phyloP scores from a whole-genome alignment of 1,284 basidiomycete genomes.

The Trichosporon faecale region DNA sequence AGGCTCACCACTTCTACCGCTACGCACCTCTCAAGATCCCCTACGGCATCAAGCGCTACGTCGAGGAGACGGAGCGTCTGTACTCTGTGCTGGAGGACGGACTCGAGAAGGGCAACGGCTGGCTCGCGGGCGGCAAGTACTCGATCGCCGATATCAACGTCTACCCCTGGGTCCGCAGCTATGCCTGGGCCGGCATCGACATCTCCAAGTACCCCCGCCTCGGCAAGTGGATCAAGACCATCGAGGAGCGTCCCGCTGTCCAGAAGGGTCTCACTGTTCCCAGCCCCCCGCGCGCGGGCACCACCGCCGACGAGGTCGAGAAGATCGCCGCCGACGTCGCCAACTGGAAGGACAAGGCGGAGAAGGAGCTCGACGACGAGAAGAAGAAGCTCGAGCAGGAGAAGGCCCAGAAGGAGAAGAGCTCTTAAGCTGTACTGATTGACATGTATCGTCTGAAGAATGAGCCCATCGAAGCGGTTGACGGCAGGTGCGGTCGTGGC shows the following conservation, averaged over 20 bases:
- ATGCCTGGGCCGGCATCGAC: constrained; percentile 57
- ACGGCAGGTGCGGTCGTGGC: background rate
- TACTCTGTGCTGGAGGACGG: constrained; percentile 71
- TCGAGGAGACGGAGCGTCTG: constrained; percentile 71
- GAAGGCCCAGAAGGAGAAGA: constrained; percentile 18
- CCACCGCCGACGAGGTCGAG: constrained; percentile 28
- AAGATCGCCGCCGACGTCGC: constrained; percentile 25
- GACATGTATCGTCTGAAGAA: background rate
- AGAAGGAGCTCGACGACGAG: constrained; percentile 25
- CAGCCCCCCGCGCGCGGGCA: constrained; percentile 19
- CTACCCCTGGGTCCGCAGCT: constrained; percentile 57
- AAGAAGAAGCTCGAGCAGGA: constrained; percentile 18
- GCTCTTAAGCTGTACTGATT: background rate
- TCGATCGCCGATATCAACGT: constrained; percentile 57
- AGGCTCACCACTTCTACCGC: constrained; percentile 51
- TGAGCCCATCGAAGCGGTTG: background rate
- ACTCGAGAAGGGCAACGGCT: constrained; percentile 56
- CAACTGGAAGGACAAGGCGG: constrained; percentile 35
- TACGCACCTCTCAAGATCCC: constrained; percentile 52
- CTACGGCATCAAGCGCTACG: constrained; percentile 61
- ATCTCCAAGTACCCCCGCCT: constrained; percentile 61
- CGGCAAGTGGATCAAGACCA: constrained; percentile 57
- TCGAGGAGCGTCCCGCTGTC: constrained; percentile 53
- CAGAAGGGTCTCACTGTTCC: constrained; percentile 51
- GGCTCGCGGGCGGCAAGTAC: constrained; percentile 66